phyloP scores from a whole-genome alignment of 257 asterid genomes.

The Scutellaria baicalensis region DNA sequence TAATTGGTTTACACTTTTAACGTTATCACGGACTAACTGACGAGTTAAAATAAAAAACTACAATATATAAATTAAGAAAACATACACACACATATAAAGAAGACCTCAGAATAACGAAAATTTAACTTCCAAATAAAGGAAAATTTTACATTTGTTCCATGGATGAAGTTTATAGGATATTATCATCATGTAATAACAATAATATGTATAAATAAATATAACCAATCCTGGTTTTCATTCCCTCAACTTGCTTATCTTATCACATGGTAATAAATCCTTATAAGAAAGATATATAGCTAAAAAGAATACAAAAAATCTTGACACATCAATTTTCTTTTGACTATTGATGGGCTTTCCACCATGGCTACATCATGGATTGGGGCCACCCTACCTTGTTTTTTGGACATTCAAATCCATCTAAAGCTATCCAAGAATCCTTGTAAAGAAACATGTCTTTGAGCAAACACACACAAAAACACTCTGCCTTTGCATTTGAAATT shows the following conservation, averaged over 20 bases:
- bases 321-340: conserved; percentile 5
- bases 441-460: conserved; percentile 16
- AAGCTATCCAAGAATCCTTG: conserved; percentile 5
- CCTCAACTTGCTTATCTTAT: conserved; percentile 29
- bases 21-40: too few species aligned
- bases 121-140: too few species aligned
- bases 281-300: conserved; percentile 6
- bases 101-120: background rate
- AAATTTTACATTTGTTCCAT: background rate
- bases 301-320: conserved; percentile 3
- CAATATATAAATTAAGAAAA: too few species aligned
- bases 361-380: conserved; percentile 7
- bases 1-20: too few species aligned
- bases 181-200: background rate
- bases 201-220: background rate
- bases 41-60: too few species aligned
- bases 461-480: background rate
- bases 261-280: conserved; percentile 6
- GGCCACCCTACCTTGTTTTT: conserved; percentile 3
- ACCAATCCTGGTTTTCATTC: conserved; percentile 28
- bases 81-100: too few species aligned
- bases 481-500: conserved; percentile 7
- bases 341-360: conserved; percentile 10
- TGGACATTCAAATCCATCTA: conserved; percentile 13
- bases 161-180: background rate